Conservation (phyloP, 805 yeast genomes). For the Lachancea mirantina region DNA sequence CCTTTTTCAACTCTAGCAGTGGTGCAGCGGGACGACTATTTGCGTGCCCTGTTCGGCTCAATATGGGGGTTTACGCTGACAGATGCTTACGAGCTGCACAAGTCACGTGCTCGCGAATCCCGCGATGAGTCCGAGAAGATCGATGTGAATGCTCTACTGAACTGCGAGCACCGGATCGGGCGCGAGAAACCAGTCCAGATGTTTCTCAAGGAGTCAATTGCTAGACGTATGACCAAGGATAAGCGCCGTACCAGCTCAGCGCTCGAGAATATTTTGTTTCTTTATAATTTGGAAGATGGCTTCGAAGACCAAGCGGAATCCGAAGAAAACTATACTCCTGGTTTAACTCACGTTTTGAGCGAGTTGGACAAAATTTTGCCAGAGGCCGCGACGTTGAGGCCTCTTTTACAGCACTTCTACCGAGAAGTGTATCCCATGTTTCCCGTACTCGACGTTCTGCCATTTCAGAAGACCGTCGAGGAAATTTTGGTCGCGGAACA, state of each 20-base stretch:
- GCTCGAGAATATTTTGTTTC: neutral
- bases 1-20: constrained; percentile 6
- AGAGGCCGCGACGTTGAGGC: neutral
- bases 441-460: constrained; percentile 5
- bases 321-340: neutral
- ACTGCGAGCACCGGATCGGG: neutral
- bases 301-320: constrained; percentile 1
- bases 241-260: too few relatives aligned
- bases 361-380: constrained; percentile 5
- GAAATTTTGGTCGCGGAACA: neutral
- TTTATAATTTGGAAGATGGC: too few relatives aligned
- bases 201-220: neutral
- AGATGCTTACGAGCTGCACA: neutral
- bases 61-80: constrained; percentile 3
- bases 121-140: too few relatives aligned
- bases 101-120: too few relatives aligned
- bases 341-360: neutral
- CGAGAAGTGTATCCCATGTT: constrained; percentile 3
- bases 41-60: constrained; percentile 5
- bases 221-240: too few relatives aligned
- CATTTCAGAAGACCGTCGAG: constrained; percentile 2
- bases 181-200: neutral
- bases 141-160: neutral
- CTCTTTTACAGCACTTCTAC: constrained; percentile 3
- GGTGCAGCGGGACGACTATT: constrained; percentile 6